A percentile compares a stretch with the other conserved stretches of the same genome.
Conservation (phyloP, 1,284 basidiomycete genomes). For the Rhodotorula sp. region DNA sequence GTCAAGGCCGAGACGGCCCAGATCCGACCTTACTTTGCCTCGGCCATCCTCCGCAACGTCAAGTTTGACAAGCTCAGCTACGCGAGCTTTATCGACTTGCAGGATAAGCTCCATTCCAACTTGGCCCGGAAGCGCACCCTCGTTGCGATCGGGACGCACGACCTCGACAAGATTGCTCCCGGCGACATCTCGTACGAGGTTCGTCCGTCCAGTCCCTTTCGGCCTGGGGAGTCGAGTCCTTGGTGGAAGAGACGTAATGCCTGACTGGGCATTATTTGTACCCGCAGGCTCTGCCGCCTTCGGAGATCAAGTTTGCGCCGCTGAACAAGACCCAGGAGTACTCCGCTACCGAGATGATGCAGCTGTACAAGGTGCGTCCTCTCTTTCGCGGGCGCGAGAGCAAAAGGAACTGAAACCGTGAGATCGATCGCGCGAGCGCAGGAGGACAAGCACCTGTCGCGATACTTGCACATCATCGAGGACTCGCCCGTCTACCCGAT, state of each 20-base stretch:
- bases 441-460: slow-evolving; percentile 87
- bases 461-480: slow-evolving; percentile 88
- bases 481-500: slow-evolving; percentile 96
- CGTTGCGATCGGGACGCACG: slow-evolving; percentile 96
- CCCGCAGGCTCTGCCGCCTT: slow-evolving; percentile 70
- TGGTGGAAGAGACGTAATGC: too few species aligned
- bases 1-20: slow-evolving; percentile 61
- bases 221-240: too few species aligned
- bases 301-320: slow-evolving; percentile 85
- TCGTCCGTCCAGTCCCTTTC: not conserved
- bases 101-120: slow-evolving; percentile 98
- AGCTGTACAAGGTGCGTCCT: slow-evolving; percentile 71
- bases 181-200: slow-evolving; percentile 64
- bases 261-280: accelerated
- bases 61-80: slow-evolving; percentile 84
- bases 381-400: too few species aligned
- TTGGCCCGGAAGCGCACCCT: slow-evolving; percentile 85
- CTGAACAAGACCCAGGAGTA: slow-evolving; percentile 73
- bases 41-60: slow-evolving; percentile 85
- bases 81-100: slow-evolving; percentile 95
- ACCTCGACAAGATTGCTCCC: slow-evolving; percentile 75
- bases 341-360: slow-evolving; percentile 83
- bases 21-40: slow-evolving; percentile 88
- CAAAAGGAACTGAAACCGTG: not conserved
- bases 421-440: slow-evolving; percentile 53